phyloP scores from a whole-genome alignment of 768 basidiomycete genomes.

The Postia placenta region DNA sequence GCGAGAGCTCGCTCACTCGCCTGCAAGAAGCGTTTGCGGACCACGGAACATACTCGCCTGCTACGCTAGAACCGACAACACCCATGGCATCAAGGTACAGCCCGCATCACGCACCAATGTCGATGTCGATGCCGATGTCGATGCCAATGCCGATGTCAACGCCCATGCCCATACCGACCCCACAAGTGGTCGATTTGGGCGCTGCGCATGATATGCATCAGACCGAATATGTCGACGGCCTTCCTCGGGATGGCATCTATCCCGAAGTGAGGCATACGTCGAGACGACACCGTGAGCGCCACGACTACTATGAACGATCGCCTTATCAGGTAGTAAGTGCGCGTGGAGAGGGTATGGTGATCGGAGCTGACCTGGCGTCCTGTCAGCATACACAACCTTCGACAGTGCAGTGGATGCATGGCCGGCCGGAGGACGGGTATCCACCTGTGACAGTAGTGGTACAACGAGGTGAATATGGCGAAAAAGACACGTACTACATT shows the following conservation, averaged over 20 bases:
- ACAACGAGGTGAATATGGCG: constrained; percentile 22
- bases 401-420: background rate
- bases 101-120: constrained; percentile 7
- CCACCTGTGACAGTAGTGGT: constrained; percentile 25
- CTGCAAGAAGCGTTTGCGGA: constrained; percentile 22
- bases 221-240: constrained; percentile 17
- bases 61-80: constrained; percentile 12
- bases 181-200: too few relatives aligned
- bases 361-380: too few relatives aligned
- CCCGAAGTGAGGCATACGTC: constrained; percentile 16
- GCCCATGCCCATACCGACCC: too few relatives aligned
- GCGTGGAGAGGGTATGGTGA: too few relatives aligned
- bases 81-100: constrained; percentile 14
- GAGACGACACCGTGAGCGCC: constrained; percentile 1
- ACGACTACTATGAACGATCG: background rate
- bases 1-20: constrained; percentile 20
- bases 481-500: constrained; percentile 43
- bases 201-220: too few relatives aligned
- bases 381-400: background rate
- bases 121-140: background rate
- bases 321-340: background rate
- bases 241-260: constrained; percentile 10
- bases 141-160: background rate
- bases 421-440: constrained; percentile 10
- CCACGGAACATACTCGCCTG: constrained; percentile 14